phyloP scores from a whole-genome alignment of 257 asterid genomes.

The Plantago elongata region DNA sequence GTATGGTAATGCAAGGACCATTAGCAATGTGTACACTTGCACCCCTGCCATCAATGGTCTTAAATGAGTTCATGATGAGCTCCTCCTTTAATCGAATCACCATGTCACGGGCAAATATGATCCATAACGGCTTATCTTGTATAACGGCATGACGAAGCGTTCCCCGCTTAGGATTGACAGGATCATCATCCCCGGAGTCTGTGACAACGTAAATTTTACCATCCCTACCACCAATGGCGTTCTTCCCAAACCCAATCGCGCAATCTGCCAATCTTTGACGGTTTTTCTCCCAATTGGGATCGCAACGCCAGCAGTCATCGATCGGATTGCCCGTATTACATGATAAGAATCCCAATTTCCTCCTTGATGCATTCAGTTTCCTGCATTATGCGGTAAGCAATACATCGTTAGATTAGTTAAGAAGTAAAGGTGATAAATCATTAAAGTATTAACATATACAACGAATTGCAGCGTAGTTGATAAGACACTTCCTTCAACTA shows the following conservation, averaged over 20 bases:
- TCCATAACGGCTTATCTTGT: conserved; percentile 53
- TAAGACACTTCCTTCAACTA: background rate
- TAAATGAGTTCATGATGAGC: conserved; percentile 57
- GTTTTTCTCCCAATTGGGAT: conserved; percentile 44
- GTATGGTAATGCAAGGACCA: conserved; percentile 68
- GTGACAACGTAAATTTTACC: conserved; percentile 55
- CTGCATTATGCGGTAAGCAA: conserved; percentile 12
- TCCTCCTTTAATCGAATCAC: conserved; percentile 53
- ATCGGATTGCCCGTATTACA: conserved; percentile 59
- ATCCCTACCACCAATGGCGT: conserved; percentile 55
- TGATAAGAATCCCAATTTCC: conserved; percentile 46
- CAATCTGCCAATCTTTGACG: conserved; percentile 55
- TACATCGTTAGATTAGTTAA: no score
- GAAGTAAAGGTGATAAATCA: no score
- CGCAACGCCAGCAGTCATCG: conserved; percentile 63
- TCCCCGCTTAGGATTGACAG: conserved; percentile 51
- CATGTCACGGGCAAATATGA: conserved; percentile 59
- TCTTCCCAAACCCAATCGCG: conserved; percentile 59
- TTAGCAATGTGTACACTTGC: conserved; percentile 58
- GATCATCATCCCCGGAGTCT: conserved; percentile 38
- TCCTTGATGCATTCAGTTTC: conserved; percentile 40
- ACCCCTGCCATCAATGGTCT: conserved; percentile 66
- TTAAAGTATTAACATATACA: background rate
- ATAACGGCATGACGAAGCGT: conserved; percentile 53
- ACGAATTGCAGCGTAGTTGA: no score